Percentiles rank a stretch among this genome's conserved stretches.
Evolutionary conservation across 2,329 filamentous ascomycete species (phyloP).

Genomic region (Fusarium pilosicola): DNA sequence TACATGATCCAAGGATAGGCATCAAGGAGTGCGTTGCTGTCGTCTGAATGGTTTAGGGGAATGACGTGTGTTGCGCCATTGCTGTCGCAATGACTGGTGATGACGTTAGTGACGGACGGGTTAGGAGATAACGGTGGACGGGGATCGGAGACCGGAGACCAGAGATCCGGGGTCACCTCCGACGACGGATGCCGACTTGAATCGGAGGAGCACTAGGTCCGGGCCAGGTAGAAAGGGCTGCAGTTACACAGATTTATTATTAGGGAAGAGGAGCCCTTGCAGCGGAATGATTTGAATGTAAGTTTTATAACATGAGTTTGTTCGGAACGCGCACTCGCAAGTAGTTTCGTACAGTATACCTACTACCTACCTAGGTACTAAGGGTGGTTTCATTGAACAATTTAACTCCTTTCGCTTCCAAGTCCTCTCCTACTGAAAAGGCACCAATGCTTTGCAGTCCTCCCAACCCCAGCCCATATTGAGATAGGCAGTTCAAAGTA

Average conservation of each 20-base stretch:
- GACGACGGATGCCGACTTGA: not conserved
- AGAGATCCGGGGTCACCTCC: not conserved
- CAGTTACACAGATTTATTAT: not conserved
- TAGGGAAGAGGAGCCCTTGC: not conserved
- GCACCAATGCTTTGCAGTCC: not conserved
- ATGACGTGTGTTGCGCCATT: conserved; percentile 2
- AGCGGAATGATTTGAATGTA: not conserved
- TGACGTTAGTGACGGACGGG: conserved; percentile 28
- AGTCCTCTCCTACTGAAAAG: not conserved
- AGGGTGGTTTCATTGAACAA: not conserved
- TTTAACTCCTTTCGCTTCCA: not conserved
- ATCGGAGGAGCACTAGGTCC: not conserved
- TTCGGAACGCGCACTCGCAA: not conserved
- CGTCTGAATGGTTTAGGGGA: not conserved
- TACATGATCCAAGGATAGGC: not conserved
- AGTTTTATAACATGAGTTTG: not conserved
- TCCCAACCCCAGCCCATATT: not conserved
- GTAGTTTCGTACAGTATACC: not conserved
- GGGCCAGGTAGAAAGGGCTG: not conserved
- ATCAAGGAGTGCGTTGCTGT: not conserved
- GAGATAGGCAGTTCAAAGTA: not conserved
- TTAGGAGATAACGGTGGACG: conserved; percentile 16
- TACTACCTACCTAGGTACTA: not conserved
- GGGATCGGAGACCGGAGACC: conserved; percentile 13
- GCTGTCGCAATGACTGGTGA: conserved; percentile 12